Conservation (phyloP, 2,329 filamentous ascomycete species). For the Hymenoscyphus scutula region DNA sequence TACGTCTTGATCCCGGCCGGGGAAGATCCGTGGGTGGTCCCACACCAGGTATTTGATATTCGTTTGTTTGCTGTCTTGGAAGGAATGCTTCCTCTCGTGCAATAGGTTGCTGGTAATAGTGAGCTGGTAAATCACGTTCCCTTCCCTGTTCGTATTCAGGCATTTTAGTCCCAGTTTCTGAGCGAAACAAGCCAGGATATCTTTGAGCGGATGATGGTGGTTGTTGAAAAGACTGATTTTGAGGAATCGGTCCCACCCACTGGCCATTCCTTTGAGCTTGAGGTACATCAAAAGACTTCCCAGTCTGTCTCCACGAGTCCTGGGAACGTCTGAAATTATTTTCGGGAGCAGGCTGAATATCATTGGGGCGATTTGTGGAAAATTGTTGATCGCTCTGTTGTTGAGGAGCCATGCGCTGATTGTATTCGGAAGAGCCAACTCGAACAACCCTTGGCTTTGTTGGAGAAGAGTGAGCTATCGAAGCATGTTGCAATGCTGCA, state of each 20-base stretch:
- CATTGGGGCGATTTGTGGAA: background rate
- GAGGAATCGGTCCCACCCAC: slow-evolving; percentile 12
- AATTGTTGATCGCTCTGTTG: slow-evolving; percentile 16
- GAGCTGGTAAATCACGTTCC: slow-evolving; percentile 25
- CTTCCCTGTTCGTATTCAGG: slow-evolving; percentile 19
- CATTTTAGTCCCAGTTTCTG: slow-evolving; percentile 26
- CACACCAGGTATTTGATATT: slow-evolving; percentile 40
- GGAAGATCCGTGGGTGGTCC: slow-evolving; percentile 40
- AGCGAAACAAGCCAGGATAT: slow-evolving; percentile 48
- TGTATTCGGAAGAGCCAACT: slow-evolving; percentile 16
- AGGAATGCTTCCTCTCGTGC: slow-evolving; percentile 36
- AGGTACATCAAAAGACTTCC: slow-evolving; percentile 9
- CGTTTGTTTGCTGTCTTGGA: slow-evolving; percentile 42
- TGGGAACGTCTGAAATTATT: slow-evolving; percentile 20
- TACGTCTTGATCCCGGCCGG: slow-evolving; percentile 31
- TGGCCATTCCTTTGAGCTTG: slow-evolving; percentile 13
- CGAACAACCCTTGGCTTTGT: slow-evolving; percentile 11
- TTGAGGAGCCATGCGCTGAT: slow-evolving; percentile 9
- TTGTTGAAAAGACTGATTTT: slow-evolving; percentile 37
- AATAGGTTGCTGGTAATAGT: slow-evolving; percentile 32
- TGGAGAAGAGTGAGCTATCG: background rate
- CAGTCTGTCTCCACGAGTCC: slow-evolving; percentile 29
- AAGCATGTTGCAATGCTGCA: slow-evolving; percentile 5
- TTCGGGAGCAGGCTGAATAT: background rate
- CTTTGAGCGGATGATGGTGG: slow-evolving; percentile 52